Evolutionary conservation across 2,329 filamentous ascomycete species (phyloP).

Genomic region (Fonsecaea nubica): DNA sequence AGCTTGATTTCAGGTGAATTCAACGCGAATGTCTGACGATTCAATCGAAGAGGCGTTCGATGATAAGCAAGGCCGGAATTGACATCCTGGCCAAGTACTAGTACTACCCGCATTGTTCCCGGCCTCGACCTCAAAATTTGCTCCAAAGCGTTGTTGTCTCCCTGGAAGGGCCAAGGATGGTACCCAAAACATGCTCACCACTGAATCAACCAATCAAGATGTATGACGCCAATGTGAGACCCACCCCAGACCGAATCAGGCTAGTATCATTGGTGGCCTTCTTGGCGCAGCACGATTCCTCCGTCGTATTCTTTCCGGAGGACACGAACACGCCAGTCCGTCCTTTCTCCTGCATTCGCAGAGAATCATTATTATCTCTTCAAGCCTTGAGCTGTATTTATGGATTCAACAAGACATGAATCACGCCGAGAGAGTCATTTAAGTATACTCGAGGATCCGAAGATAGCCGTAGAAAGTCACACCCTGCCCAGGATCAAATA

Average conservation of each 20-base stretch:
- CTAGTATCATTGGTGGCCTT: neutral
- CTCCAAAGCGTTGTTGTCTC: neutral
- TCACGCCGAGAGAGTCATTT: neutral
- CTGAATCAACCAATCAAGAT: neutral
- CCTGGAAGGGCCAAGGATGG: neutral
- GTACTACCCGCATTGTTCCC: neutral
- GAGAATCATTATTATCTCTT: neutral
- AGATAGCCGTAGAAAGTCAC: neutral
- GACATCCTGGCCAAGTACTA: constrained; percentile 8
- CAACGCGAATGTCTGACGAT: neutral
- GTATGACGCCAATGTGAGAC: neutral
- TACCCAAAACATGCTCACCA: neutral
- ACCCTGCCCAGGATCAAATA: neutral
- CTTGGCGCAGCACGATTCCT: neutral
- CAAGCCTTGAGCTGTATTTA: neutral
- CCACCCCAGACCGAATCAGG: neutral
- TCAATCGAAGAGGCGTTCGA: neutral
- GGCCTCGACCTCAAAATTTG: neutral
- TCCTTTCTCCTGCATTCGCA: neutral
- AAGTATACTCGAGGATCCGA: neutral
- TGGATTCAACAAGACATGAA: neutral
- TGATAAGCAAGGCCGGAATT: constrained; percentile 1
- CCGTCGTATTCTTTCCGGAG: neutral
- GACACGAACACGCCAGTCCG: neutral
- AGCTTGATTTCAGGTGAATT: neutral